Evolutionary conservation across 495 filamentous ascomycete genomes (phyloP).

Genomic region (Patellaria atrata): DNA sequence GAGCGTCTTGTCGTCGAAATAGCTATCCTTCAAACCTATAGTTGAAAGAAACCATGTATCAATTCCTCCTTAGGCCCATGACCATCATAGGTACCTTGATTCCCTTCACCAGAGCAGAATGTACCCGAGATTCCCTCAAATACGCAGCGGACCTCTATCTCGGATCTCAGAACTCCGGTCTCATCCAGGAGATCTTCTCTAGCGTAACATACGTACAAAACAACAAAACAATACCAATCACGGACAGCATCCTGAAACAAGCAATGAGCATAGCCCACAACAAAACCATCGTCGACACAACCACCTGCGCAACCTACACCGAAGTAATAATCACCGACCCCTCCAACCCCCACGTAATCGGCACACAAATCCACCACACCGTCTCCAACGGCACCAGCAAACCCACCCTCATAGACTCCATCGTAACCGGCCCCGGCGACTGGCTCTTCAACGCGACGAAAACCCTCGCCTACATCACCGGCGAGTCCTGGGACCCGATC

Average conservation of each 20-base stretch:
- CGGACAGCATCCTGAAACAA: slow-evolving; percentile 28
- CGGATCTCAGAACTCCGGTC: slow-evolving; percentile 32
- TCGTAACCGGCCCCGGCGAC: slow-evolving; percentile 31
- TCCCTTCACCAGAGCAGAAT: too few species aligned
- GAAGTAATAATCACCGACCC: slow-evolving; percentile 34
- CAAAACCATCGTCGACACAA: slow-evolving; percentile 34
- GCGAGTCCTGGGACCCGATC: slow-evolving; percentile 33
- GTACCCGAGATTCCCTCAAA: slow-evolving; percentile 30
- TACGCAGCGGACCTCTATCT: slow-evolving; percentile 30
- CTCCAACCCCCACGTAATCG: slow-evolving; percentile 34
- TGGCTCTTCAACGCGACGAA: slow-evolving; percentile 39
- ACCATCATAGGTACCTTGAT: too few species aligned
- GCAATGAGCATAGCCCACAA: slow-evolving; percentile 34
- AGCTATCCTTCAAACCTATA: too few species aligned
- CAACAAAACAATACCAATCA: slow-evolving; percentile 26
- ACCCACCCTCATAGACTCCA: slow-evolving; percentile 28
- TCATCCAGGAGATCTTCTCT: neutral
- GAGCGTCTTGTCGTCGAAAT: too few species aligned
- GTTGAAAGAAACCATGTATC: too few species aligned
- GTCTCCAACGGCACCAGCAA: slow-evolving; percentile 22
- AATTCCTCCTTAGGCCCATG: too few species aligned
- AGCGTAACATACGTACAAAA: slow-evolving; percentile 32
- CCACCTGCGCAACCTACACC: slow-evolving; percentile 37
- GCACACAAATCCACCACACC: slow-evolving; percentile 34
- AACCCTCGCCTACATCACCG: slow-evolving; percentile 31